Conservation (phyloP, 495 filamentous ascomycete species). For the Trichoderma parareesei region DNA sequence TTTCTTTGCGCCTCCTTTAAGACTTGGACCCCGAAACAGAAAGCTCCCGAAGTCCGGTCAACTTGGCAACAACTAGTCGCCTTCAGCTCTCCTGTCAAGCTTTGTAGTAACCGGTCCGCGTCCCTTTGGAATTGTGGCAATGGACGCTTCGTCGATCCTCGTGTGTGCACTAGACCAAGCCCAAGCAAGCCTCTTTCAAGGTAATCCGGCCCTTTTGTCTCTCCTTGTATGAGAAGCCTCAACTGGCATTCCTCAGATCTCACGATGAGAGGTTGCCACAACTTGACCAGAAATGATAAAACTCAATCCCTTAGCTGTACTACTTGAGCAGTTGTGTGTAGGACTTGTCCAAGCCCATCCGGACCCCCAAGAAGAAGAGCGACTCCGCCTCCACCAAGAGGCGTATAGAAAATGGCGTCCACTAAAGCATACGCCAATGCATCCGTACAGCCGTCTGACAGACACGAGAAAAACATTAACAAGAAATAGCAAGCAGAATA, state of each 20-base stretch:
- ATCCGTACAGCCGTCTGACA: neutral
- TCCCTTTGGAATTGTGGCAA: slow-evolving; percentile 1
- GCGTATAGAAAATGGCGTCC: neutral
- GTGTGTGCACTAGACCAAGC: no score
- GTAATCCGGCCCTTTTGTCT: neutral
- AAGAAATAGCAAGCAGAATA: no score
- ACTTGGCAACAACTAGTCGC: no score
- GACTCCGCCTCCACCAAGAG: neutral
- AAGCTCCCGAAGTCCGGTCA: neutral
- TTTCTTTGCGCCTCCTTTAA: no score
- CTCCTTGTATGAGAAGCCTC: neutral
- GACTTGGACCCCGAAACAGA: neutral
- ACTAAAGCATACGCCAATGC: neutral
- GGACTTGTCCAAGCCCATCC: neutral
- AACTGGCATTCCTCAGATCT: neutral
- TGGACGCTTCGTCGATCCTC: neutral
- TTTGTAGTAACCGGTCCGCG: neutral
- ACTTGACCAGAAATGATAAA: neutral
- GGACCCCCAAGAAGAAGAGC: neutral
- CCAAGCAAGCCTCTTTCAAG: neutral
- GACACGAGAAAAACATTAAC: neutral
- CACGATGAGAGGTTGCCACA: neutral
- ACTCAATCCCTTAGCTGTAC: neutral
- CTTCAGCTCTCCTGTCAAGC: neutral
- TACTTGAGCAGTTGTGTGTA: no score